Percentiles rank a stretch among this genome's conserved stretches.
These are phyloP conservation scores for Camelina sativa DNA, from an alignment of 345 rosid genomes.

Conservation along the genomic window DNA sequence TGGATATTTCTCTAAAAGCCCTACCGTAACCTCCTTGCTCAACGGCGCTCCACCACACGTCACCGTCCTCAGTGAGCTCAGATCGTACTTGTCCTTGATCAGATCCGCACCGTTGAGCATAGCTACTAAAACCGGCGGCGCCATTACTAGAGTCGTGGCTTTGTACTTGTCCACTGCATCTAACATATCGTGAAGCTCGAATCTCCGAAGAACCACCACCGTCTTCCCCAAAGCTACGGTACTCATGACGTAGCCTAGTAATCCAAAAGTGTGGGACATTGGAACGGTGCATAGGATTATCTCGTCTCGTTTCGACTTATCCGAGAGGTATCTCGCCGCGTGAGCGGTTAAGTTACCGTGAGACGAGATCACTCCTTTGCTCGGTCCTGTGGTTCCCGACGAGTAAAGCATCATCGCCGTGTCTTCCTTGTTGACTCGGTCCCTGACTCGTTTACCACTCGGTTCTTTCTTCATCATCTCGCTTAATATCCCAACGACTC, in stretches of 20 bases:
- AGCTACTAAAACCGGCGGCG: neutral
- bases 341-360: neutral
- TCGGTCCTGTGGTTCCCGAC: neutral
- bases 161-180: neutral
- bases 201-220: neutral
- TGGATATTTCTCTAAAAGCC: neutral
- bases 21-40: neutral
- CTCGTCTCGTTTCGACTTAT: neutral
- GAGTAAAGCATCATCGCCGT: conserved; percentile 38
- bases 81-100: neutral
- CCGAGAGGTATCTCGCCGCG: neutral
- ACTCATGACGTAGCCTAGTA: neutral
- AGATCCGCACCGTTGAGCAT: neutral
- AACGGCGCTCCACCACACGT: conserved; percentile 9
- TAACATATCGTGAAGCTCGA: neutral
- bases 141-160: neutral
- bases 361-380: conserved; percentile 27
- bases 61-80: neutral
- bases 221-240: neutral
- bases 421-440: conserved; percentile 67
- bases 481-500: conserved; percentile 44
- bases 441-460: conserved; percentile 47
- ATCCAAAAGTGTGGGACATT: neutral
- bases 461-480: conserved; percentile 51
- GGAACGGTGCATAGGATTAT: neutral